phyloP scores from a whole-genome alignment of 805 yeast species.

The Hemisphaericaspora nanyangensis region DNA sequence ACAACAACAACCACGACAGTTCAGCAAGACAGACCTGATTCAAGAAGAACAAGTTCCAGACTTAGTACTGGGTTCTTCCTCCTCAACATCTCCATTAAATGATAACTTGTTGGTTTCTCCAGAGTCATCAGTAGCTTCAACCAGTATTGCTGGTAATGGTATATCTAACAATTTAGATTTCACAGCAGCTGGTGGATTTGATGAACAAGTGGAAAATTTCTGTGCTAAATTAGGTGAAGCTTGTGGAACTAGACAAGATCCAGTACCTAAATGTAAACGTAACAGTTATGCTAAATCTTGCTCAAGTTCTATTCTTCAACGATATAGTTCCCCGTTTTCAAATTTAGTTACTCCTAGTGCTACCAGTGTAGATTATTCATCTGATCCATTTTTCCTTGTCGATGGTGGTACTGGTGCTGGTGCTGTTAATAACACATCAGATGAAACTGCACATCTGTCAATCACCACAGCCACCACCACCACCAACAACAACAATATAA shows the following conservation, averaged over 20 bases:
- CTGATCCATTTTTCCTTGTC: constrained; percentile 16
- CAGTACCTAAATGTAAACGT: constrained; percentile 50
- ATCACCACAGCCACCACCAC: not conserved
- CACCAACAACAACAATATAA: not conserved
- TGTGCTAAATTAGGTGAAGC: constrained; percentile 75
- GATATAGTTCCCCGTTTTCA: constrained; percentile 18
- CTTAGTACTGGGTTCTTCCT: constrained; percentile 33
- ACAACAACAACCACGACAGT: constrained; percentile 5
- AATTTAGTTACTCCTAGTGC: constrained; percentile 16
- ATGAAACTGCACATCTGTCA: not conserved
- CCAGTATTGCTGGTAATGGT: constrained; percentile 13
- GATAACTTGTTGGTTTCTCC: constrained; percentile 34
- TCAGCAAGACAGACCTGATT: constrained; percentile 27
- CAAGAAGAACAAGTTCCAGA: constrained; percentile 32
- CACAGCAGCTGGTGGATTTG: constrained; percentile 36
- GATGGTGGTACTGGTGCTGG: constrained; percentile 3
- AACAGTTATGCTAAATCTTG: constrained; percentile 1
- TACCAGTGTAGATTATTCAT: constrained; percentile 8
- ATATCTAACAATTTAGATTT: constrained; percentile 14
- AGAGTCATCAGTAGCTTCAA: constrained; percentile 20
- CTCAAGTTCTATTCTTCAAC: constrained; percentile 3
- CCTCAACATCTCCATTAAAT: constrained; percentile 37
- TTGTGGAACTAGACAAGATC: constrained; percentile 73
- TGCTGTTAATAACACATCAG: not conserved
- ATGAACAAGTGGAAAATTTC: constrained; percentile 69